Evolutionary conservation across 495 filamentous ascomycete genomes (phyloP), one percentile per base, ranked within the genome.

Genomic region (Tuber melanosporum): DNA sequence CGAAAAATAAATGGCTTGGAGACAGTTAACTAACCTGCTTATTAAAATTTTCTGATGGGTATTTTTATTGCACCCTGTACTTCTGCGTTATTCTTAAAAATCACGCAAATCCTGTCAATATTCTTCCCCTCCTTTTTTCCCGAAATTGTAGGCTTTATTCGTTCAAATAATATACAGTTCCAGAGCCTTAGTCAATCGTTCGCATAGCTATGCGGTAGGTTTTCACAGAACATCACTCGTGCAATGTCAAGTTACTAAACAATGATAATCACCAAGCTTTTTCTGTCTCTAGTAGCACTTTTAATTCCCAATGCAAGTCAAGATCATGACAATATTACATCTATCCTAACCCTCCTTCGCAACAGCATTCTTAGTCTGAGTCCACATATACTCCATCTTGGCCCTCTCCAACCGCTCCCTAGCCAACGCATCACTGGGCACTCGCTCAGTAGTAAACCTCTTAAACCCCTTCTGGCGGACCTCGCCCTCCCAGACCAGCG

Each of bases 301-400:
- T 66, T 36, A 8, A 19, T 66, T 36, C 57, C 57, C 14, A 66
- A 66, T 26, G 57, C 57, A 36, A 36, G 17, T 17, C 14, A 66
- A 17, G 26, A 66, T 9, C 14, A 19, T 36, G 57, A 17, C 14
- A 66, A 66, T 66, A 19, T 66, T 36, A 66, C 26, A 17, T 36
- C 57, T 26, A 14, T 36, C 14, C 52, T 81, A 81, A 41, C 46
- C 75, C 72, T 81, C 79, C n/a, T 80, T 81, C 20, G 79, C 72
- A 71, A 81, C 78, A 10, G 78, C 78, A 76, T 87, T 91, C 89
- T 97, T 98, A 4, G 94, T 95, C 83, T 94, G 86, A n/a, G 91
- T 91, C 95, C 95, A 99, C 82, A 98, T 94, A 81, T 90, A 96
- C 84, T 98, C 95, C 90, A 98, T 91, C 86, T 97, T 98, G 10